Percentiles rank a stretch among this genome's conserved stretches.
These are phyloP conservation scores for Kregervanrija fluxuum DNA, from an alignment of 805 yeast genomes.

Conservation along the genomic window DNA sequence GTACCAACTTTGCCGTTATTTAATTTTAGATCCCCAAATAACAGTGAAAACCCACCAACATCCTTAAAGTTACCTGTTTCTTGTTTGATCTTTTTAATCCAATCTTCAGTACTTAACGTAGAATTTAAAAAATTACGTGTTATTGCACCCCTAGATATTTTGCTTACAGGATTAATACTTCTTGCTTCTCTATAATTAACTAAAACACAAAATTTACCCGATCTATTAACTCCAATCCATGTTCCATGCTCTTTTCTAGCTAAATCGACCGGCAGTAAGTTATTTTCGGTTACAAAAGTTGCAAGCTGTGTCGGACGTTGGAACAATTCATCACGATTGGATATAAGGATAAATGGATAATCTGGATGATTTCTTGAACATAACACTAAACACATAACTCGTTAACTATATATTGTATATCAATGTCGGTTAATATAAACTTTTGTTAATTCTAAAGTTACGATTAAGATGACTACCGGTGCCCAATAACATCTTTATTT, in stretches of 20 bases:
- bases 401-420: no score
- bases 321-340: conserved; percentile 85
- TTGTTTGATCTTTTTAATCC: conserved; percentile 33
- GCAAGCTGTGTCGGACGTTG: conserved; percentile 65
- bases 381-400: conserved; percentile 69
- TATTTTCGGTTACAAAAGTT: conserved; percentile 22
- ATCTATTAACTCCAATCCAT: conserved; percentile 69
- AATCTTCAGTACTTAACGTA: conserved; percentile 29
- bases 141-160: conserved; percentile 38
- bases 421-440: no score
- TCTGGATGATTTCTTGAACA: conserved; percentile 63
- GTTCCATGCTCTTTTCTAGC: conserved; percentile 76
- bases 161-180: conserved; percentile 16
- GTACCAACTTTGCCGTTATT: conserved; percentile 26
- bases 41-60: conserved; percentile 58
- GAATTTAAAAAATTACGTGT: conserved; percentile 34
- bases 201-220: conserved; percentile 60
- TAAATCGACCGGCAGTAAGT: conserved; percentile 68
- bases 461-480: no score
- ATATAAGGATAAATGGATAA: conserved; percentile 66
- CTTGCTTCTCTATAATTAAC: conserved; percentile 61
- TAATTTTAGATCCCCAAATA: conserved; percentile 43
- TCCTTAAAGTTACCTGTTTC: conserved; percentile 23
- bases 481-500: no score
- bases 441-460: no score